Evolutionary conservation across 139 green algal genomes (phyloP), one percentile per base, ranked within the genome.

Genomic region (Coelastrella sp.): DNA sequence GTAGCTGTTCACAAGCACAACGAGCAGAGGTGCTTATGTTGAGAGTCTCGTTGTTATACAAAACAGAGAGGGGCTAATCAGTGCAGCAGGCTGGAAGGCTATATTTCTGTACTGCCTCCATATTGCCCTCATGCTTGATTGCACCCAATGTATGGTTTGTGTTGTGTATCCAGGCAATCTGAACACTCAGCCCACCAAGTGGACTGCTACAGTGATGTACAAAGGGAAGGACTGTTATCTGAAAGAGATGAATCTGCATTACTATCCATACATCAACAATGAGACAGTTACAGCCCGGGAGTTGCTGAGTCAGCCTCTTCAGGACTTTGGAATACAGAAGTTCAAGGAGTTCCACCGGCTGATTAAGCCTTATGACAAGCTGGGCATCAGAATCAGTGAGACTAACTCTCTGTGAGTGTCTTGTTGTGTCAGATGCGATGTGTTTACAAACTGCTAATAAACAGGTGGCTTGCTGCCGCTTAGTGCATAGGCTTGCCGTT

Each of bases 371-470:
- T 25, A 19, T 13, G 11, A 45, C 38, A 64, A 57, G 25, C 48
- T 86, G 23, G 25, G 15, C 34, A 60, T 87, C 19, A 53, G 71
- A 53, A 66, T 87, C 69, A 75, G 50, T 7, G 82, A 87, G 37
- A 73, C 81, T 23, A 86, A 86, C 81, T 86, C 81, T 2, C 51
- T 86, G 68, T 85, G 40, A 84, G 77, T 64, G 21, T n/a, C n/a
- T n/a, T n/a, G n/a, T n/a, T n/a, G n/a, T n/a, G n/a, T n/a, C n/a
- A n/a, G n/a, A n/a, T n/a, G n/a, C n/a, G n/a, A n/a, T n/a, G n/a
- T n/a, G n/a, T n/a, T n/a, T n/a, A n/a, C n/a, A n/a, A n/a, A n/a
- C n/a, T n/a, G n/a, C n/a, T n/a, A n/a, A n/a, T n/a, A n/a, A n/a
- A n/a, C n/a, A n/a, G n/a, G n/a, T n/a, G n/a, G n/a, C n/a, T n/a